Base-by-base conservation (phyloP, 1,284 basidiomycete species). In the Anthracocystis walkeri region DNA sequence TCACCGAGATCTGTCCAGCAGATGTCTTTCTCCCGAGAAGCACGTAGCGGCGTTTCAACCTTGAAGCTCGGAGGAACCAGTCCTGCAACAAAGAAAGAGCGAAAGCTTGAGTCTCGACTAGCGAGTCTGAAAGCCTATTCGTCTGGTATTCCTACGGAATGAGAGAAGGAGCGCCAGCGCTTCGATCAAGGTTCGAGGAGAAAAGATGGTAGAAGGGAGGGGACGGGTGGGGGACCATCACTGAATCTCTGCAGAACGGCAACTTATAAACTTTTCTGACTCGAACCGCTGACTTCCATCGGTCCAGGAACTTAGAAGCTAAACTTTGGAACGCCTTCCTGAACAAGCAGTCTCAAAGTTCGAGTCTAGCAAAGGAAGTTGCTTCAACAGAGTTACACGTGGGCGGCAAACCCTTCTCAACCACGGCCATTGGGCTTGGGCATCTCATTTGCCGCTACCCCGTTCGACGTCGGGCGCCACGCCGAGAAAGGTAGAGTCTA, bases 1-100 rank as follows among this genome's bases (percentile, higher is more conserved):
- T 68, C 59, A 68, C 65, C 35, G 56, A 48, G 12, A n/a, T 52
- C 46, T 56, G 60, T 46, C 66, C 40, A 40, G 56, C 56, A 58
- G 55, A 27, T 53, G 0, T 18, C 5, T 12, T 35, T 23, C 29
- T 21, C 2, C 12, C 35, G 7, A 12, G 16, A n/a, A 14, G 42
- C 16, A 54, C 27, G 29, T 31, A 27, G 27, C 21, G n/a, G 40
- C 42, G 56, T 56, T 11, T 51, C 46, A 25, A 53, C 54, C 56
- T 60, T 58, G 29, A 35, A 44, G 53, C 52, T 25, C 6, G 10
- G 14, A 38, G 53, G 49, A 59, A 41, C 45, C 48, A 40, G 42
- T 40, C 52, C 61, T 52, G 27, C 29, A n/a, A 8, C 7, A 42
- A 27, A 23, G 14, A 25, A 20, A 25, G 6, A 27, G 21, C 20